Evolutionary conservation across 2,329 filamentous ascomycete genomes (phyloP).

Genomic region (Penicillium sp.): DNA sequence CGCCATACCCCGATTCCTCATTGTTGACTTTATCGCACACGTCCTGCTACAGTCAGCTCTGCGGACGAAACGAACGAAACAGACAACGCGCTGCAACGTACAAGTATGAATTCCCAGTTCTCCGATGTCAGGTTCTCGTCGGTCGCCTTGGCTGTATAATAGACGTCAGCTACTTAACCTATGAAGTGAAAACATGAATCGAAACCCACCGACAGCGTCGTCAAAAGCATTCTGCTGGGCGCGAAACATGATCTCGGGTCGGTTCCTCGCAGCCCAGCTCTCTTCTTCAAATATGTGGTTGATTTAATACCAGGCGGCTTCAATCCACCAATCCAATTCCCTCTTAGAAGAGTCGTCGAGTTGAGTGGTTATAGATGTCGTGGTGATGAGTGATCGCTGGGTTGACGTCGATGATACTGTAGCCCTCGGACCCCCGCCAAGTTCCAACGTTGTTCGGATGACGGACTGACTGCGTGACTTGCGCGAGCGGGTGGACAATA

Average conservation of each 20-base stretch:
- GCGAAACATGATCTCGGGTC: conserved; percentile 49
- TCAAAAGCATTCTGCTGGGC: conserved; percentile 66
- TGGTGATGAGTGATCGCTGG: background rate
- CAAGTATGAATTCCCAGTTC: conserved; percentile 69
- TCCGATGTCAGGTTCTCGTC: conserved; percentile 95
- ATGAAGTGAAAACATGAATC: background rate
- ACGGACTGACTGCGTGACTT: background rate
- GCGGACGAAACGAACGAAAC: background rate
- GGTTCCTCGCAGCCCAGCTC: conserved; percentile 9
- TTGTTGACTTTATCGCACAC: conserved; percentile 57
- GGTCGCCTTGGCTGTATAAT: conserved; percentile 67
- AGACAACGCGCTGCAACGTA: conserved; percentile 30
- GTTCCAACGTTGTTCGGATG: background rate
- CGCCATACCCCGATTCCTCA: conserved; percentile 45
- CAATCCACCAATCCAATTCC: background rate
- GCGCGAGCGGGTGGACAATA: background rate
- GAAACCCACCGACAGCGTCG: conserved; percentile 61
- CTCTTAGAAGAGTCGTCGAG: background rate
- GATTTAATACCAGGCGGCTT: background rate
- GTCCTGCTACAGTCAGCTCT: conserved; percentile 40
- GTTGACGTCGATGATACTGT: too few relatives aligned
- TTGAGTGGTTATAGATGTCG: background rate
- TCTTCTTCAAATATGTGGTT: background rate
- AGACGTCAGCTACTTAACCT: background rate
- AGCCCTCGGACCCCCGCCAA: background rate